Conservation (phyloP, 2,329 filamentous ascomycete genomes). For the Sodiomyces alkalinus region DNA sequence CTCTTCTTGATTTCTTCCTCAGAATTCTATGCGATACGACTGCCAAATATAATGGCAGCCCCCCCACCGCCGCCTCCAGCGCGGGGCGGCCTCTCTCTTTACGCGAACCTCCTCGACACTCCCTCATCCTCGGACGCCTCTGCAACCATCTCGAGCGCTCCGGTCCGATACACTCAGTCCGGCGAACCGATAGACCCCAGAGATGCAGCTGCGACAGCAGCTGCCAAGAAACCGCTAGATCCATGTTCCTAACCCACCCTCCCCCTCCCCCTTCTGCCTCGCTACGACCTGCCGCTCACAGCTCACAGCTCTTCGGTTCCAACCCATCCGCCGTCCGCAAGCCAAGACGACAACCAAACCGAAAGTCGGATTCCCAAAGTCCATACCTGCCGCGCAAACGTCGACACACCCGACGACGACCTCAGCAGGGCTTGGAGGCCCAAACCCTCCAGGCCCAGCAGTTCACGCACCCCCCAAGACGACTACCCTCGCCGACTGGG, state of each 20-base stretch:
- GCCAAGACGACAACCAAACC: conserved; percentile 37
- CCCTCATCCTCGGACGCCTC: conserved; percentile 25
- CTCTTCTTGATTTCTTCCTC: too few relatives aligned
- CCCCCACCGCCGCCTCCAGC: conserved; percentile 24
- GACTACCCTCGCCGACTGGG: conserved; percentile 68
- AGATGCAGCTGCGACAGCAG: conserved; percentile 25
- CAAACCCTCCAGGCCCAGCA: conserved; percentile 10
- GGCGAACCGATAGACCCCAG: conserved; percentile 29
- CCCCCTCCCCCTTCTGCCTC: conserved; percentile 1
- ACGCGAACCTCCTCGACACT: conserved; percentile 67
- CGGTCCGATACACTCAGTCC: conserved; percentile 53
- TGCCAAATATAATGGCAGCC: conserved; percentile 11
- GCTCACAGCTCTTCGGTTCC: conserved; percentile 59
- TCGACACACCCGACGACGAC: conserved; percentile 13
- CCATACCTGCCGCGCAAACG: conserved; percentile 15
- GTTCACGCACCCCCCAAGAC: conserved; percentile 39
- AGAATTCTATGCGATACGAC: too few relatives aligned
- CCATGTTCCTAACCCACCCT: conserved; percentile 14
- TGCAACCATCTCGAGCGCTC: conserved; percentile 62
- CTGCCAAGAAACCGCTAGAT: conserved; percentile 45
- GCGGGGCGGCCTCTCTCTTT: conserved; percentile 52
- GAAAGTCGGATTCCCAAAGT: conserved; percentile 46
- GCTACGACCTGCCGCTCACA: conserved; percentile 1
- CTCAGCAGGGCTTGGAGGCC: conserved; percentile 10
- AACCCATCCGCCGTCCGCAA: conserved; percentile 70